Evolutionary conservation across 345 rosid species (phyloP), one percentile per base, ranked within the genome.

Genomic region (Brassica incana): DNA sequence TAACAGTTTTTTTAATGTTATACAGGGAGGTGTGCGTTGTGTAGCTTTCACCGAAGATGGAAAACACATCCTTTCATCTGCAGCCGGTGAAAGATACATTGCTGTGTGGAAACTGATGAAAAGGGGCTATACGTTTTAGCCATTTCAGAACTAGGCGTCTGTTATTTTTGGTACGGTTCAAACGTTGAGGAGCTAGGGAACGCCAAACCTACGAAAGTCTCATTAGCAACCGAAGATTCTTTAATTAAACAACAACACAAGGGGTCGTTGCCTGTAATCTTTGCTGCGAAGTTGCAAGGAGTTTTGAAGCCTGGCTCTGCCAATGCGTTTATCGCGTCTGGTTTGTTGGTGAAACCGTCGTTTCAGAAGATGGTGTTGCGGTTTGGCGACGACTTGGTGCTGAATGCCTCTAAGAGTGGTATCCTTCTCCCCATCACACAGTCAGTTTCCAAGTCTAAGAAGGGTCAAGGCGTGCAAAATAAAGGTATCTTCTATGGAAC

Each of bases 241-340:
- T 38, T 70, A 32, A 36, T 84, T 50, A 87, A 74, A 82, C 83
- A 58, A 74, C 83, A 58, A 69, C 88, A 83, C 60, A 86, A 79
- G 72, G 85, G 89, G 71, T 84, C 88, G 59, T 78, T 79, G 52
- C 89, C 88, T 3, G 11, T 85, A 36, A 86, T 93, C 60, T 87
- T 91, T 83, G 97, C 97, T 77, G 97, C 97, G 71, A 90, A 90
- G 86, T 73, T 95, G 69, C 97, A 89, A 83, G 90, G 88, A 38
- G 70, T 81, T 83, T 56, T 87, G 40, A 89, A 88, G 75, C 82
- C 87, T 73, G 83, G 86, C 66, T 85, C 90, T 29, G 86, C 82
- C 61, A 69, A 89, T 75, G 83, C 88, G 20, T 89, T 93, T 84
- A 40, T 88, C 87, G 98, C 97, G 48, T 84, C 83, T 71, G 98